Evolutionary conservation across 768 basidiomycete genomes (phyloP).

Genomic region (Steccherinum ochraceum): DNA sequence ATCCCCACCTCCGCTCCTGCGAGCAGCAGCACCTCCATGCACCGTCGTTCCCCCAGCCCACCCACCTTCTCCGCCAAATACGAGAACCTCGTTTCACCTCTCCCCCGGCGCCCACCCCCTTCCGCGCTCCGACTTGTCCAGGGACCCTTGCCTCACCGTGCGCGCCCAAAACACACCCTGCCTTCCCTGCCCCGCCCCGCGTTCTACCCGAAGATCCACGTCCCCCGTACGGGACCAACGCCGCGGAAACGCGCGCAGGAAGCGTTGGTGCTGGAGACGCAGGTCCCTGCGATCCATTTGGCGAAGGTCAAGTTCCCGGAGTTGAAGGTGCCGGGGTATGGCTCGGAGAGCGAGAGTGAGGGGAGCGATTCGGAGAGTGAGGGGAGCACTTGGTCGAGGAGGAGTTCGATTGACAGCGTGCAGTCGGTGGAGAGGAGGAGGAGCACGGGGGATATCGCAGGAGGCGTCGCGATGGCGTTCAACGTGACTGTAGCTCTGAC

Average conservation of each 20-base stretch:
- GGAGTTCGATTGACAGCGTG: neutral
- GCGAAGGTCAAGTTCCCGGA: neutral
- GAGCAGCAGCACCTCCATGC: neutral
- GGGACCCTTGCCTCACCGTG: slow-evolving; percentile 55
- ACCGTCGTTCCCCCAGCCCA: neutral
- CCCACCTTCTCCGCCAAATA: slow-evolving; percentile 1
- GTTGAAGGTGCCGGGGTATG: neutral
- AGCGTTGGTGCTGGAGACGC: neutral
- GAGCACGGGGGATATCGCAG: slow-evolving; percentile 17
- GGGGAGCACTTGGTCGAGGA: neutral
- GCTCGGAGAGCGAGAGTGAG: neutral
- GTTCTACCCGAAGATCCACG: slow-evolving; percentile 20
- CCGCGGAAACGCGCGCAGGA: slow-evolving; percentile 4
- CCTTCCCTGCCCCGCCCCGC: slow-evolving; percentile 59
- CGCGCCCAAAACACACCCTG: slow-evolving; percentile 55
- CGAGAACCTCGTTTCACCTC: slow-evolving; percentile 19
- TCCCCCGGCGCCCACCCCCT: slow-evolving; percentile 68
- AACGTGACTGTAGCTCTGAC: slow-evolving; percentile 17
- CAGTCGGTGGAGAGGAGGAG: neutral
- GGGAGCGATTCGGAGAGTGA: neutral
- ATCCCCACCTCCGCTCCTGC: neutral
- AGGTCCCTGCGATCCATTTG: neutral
- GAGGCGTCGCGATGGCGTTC: slow-evolving; percentile 18
- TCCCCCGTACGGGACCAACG: slow-evolving; percentile 11
- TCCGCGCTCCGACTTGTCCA: slow-evolving; percentile 53